Evolutionary conservation across 805 yeast genomes (phyloP).

Genomic region (Saturnispora sekii): DNA sequence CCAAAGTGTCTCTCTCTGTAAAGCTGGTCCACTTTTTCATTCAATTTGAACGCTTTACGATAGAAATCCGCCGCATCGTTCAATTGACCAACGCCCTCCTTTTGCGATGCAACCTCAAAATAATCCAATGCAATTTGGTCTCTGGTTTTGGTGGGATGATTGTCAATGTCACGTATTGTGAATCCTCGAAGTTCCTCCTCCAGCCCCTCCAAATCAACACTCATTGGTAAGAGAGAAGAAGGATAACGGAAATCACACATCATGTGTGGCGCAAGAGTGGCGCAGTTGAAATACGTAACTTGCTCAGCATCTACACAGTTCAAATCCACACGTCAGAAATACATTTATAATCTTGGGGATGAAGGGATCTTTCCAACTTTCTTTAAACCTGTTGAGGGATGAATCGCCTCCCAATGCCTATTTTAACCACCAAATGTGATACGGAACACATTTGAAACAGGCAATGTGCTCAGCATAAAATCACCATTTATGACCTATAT

Average conservation of each 20-base stretch:
- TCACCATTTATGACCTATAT: constrained; percentile 2
- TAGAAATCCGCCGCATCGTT: constrained; percentile 74
- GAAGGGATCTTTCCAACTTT: too few species aligned
- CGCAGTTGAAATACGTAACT: too few species aligned
- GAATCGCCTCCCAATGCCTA: background rate
- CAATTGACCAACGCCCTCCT: constrained; percentile 66
- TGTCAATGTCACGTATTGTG: constrained; percentile 19
- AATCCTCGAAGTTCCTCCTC: constrained; percentile 19
- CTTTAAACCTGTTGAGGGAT: too few species aligned
- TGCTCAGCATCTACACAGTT: too few species aligned
- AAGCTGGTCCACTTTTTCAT: constrained; percentile 50
- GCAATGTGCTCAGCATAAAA: constrained; percentile 1
- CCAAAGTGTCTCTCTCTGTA: constrained; percentile 47
- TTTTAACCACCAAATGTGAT: background rate
- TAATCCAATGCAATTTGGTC: constrained; percentile 44
- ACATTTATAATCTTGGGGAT: too few species aligned
- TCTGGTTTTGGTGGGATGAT: constrained; percentile 23
- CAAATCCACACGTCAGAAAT: too few species aligned
- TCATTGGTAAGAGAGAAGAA: background rate
- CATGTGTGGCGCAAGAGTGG: too few species aligned
- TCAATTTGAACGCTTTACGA: constrained; percentile 58
- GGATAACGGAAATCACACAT: too few species aligned
- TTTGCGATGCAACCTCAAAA: constrained; percentile 62
- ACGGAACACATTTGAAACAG: constrained; percentile 6
- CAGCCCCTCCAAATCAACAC: constrained; percentile 9